Evolutionary conservation across 2,329 filamentous ascomycete species (phyloP).

Genomic region (Chrysoporthe deuterocubensis): DNA sequence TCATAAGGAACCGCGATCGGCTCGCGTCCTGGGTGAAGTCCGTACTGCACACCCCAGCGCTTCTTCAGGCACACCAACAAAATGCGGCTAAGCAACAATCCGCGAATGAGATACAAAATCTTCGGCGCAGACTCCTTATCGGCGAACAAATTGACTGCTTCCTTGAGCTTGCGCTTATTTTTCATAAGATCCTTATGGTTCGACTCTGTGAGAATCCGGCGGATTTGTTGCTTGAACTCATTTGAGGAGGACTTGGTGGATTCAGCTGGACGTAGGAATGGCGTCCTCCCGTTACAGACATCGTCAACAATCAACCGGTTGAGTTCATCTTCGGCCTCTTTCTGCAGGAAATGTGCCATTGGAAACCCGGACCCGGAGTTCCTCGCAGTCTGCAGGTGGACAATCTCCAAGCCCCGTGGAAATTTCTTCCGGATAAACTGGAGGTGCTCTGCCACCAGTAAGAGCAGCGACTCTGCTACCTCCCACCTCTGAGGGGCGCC

Average conservation of each 20-base stretch:
- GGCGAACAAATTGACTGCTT: slow-evolving; percentile 36
- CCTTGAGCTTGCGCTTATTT: slow-evolving; percentile 30
- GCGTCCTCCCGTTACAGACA: slow-evolving; percentile 40
- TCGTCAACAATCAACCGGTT: slow-evolving; percentile 45
- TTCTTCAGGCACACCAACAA: slow-evolving; percentile 64
- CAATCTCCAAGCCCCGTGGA: slow-evolving; percentile 51
- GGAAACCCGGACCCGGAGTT: slow-evolving; percentile 48
- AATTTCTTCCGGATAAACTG: slow-evolving; percentile 43
- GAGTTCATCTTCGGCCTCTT: slow-evolving; percentile 50
- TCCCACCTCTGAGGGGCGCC: slow-evolving; percentile 58
- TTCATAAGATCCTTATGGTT: slow-evolving; percentile 26
- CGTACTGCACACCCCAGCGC: slow-evolving; percentile 70
- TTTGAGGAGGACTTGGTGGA: slow-evolving; percentile 23
- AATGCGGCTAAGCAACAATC: slow-evolving; percentile 64
- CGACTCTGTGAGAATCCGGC: slow-evolving; percentile 34
- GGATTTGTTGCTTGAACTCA: slow-evolving; percentile 25
- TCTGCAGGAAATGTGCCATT: slow-evolving; percentile 57
- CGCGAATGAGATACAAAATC: slow-evolving; percentile 61
- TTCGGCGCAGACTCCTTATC: slow-evolving; percentile 39
- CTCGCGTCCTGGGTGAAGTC: slow-evolving; percentile 55
- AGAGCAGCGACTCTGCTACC: slow-evolving; percentile 46
- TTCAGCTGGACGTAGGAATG: slow-evolving; percentile 40
- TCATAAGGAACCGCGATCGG: slow-evolving; percentile 70
- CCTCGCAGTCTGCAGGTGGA: slow-evolving; percentile 38
- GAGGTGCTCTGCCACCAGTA: slow-evolving; percentile 44